These are phyloP conservation scores for Lonicera japonica DNA, from an alignment of 129 eudicot genomes.

Conservation along the genomic window DNA sequence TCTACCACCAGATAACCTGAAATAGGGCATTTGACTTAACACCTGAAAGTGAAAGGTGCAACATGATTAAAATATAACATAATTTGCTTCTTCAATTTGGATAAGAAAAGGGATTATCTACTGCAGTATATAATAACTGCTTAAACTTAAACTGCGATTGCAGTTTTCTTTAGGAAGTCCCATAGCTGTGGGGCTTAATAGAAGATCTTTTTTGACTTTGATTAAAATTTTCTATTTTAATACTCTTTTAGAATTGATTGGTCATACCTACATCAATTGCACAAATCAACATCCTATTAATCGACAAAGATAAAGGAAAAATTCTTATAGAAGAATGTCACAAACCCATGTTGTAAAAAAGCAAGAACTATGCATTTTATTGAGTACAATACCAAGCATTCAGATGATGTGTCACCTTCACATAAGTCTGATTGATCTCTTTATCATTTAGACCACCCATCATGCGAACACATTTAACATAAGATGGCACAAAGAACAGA, in stretches of 20 bases:
- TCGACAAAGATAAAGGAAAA: background rate
- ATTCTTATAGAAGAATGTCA: background rate
- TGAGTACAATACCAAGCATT: background rate
- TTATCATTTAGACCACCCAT: conserved; percentile 82
- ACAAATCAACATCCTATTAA: background rate
- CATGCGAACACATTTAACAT: conserved; percentile 94
- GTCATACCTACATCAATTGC: too few species aligned
- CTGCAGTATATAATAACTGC: background rate
- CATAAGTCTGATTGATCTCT: conserved; percentile 83
- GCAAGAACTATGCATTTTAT: background rate
- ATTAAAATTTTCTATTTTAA: too few species aligned
- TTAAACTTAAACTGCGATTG: background rate
- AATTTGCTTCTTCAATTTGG: background rate
- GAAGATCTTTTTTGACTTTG: too few species aligned
- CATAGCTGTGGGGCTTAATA: too few species aligned
- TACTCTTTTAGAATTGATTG: too few species aligned
- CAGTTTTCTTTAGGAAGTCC: too few species aligned
- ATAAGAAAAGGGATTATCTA: background rate
- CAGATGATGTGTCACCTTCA: conserved; percentile 42
- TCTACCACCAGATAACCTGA: conserved; percentile 91
- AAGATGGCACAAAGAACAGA: conserved; percentile 80
- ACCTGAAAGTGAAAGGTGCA: conserved; percentile 56
- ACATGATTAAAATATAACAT: background rate
- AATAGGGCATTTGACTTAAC: conserved; percentile 91
- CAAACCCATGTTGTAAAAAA: too few species aligned